These are phyloP conservation scores for Penicillium rolfsii DNA, from an alignment of 2,329 filamentous ascomycete species.

Conservation along the genomic window DNA sequence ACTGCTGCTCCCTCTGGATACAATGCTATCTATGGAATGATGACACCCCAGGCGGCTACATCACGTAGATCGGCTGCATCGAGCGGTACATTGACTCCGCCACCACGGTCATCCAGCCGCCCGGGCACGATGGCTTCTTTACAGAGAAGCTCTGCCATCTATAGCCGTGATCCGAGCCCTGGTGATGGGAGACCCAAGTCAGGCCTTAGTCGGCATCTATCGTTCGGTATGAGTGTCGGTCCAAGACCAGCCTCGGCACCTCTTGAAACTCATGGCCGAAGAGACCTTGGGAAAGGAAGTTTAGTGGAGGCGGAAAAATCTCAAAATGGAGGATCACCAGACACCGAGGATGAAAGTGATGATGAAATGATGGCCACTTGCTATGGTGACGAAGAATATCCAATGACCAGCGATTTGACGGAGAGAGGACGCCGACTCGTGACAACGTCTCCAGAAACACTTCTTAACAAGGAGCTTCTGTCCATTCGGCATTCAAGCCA, in stretches of 20 bases:
- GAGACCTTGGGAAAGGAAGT: conserved; percentile 32
- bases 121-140: conserved; percentile 42
- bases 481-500: conserved; percentile 35
- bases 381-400: conserved; percentile 47
- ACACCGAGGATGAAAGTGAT: conserved; percentile 42
- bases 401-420: conserved; percentile 39
- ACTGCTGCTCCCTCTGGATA: conserved; percentile 46
- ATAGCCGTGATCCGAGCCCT: conserved; percentile 44
- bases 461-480: conserved; percentile 24
- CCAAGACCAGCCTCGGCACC: conserved; percentile 45
- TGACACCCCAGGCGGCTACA: conserved; percentile 31
- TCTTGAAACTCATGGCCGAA: conserved; percentile 35
- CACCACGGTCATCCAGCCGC: conserved; percentile 41
- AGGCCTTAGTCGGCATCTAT: conserved; percentile 41
- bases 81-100: conserved; percentile 33
- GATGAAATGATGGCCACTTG: conserved; percentile 42
- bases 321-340: conserved; percentile 33
- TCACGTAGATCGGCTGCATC: conserved; percentile 27
- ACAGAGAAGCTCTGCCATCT: conserved; percentile 45
- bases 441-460: conserved; percentile 10
- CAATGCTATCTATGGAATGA: conserved; percentile 47
- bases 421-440: conserved; percentile 37
- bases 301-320: conserved; percentile 37
- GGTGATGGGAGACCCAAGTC: conserved; percentile 37
- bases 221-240: conserved; percentile 38